phyloP scores from a whole-genome alignment of 176 grass and related monocot genomes.

The Aegilops speltoides region DNA sequence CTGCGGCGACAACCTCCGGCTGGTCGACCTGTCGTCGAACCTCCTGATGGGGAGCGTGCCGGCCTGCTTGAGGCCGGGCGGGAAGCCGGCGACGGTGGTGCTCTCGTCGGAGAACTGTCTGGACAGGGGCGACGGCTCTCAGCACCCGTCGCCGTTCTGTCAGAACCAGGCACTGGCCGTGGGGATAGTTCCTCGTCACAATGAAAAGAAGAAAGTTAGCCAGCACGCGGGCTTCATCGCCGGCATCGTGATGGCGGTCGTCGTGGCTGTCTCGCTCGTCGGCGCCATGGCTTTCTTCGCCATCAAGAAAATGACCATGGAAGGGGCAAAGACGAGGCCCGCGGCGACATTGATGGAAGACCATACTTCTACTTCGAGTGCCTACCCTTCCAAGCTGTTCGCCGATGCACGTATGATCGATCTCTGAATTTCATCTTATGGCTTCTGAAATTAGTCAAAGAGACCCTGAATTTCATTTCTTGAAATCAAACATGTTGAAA shows the following conservation, averaged over 20 bases:
- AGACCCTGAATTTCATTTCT: background rate
- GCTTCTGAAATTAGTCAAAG: background rate
- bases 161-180: conserved; percentile 91
- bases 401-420: conserved; percentile 80
- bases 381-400: conserved; percentile 65
- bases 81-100: conserved; percentile 34
- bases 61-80: conserved; percentile 47
- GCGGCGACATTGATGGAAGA: conserved; percentile 57
- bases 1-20: conserved; percentile 68
- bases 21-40: conserved; percentile 78
- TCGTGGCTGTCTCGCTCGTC: conserved; percentile 35
- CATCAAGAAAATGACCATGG: conserved; percentile 43
- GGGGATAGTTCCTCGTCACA: conserved; percentile 53
- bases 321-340: conserved; percentile 30
- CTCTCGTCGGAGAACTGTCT: conserved; percentile 67
- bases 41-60: conserved; percentile 73
- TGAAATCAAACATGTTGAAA: background rate
- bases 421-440: background rate
- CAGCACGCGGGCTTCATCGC: conserved; percentile 21
- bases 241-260: conserved; percentile 40
- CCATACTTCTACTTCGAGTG: conserved; percentile 45
- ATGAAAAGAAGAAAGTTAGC: conserved; percentile 29
- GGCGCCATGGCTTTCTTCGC: conserved; percentile 43
- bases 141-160: conserved; percentile 72
- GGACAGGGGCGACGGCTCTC: conserved; percentile 34